A percentile compares a stretch with the other conserved stretches of the same genome.
Evolutionary conservation across 2,329 filamentous ascomycete genomes (phyloP).

Genomic region (Hymenoscyphus albidus): DNA sequence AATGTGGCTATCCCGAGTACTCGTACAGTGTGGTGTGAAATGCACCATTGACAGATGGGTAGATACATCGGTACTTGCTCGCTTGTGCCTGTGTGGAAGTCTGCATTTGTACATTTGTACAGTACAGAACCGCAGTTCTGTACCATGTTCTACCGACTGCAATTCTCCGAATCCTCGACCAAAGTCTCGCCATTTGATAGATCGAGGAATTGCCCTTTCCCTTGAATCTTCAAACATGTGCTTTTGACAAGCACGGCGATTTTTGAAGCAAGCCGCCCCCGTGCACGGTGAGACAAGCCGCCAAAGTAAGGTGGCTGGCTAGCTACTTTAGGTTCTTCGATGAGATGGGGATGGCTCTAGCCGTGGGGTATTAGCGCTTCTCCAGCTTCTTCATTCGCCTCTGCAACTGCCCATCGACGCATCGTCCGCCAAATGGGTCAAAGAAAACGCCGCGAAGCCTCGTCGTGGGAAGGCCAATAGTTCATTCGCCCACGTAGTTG

Average conservation of each 20-base stretch:
- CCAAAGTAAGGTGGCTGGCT: not conserved
- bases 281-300: not conserved
- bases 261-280: not conserved
- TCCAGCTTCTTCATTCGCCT: slow-evolving; percentile 3
- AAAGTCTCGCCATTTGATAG: not conserved
- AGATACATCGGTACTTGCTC: not conserved
- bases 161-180: not conserved
- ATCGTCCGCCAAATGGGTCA: not conserved
- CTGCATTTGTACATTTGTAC: not conserved
- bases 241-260: not conserved
- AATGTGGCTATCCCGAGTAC: not conserved
- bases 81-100: not conserved
- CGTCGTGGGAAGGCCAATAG: not conserved
- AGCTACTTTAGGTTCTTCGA: no score
- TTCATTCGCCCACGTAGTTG: not conserved
- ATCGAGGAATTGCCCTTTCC: not conserved
- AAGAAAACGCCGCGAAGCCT: not conserved
- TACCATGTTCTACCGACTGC: not conserved
- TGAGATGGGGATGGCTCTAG: not conserved
- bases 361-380: slow-evolving; percentile 4
- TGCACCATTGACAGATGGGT: not conserved
- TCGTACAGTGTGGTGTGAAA: no score
- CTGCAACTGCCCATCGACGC: not conserved
- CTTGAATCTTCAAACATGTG: not conserved
- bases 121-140: not conserved